Conservation (phyloP, 2,329 filamentous ascomycete species). For the Juglanconis sp. region DNA sequence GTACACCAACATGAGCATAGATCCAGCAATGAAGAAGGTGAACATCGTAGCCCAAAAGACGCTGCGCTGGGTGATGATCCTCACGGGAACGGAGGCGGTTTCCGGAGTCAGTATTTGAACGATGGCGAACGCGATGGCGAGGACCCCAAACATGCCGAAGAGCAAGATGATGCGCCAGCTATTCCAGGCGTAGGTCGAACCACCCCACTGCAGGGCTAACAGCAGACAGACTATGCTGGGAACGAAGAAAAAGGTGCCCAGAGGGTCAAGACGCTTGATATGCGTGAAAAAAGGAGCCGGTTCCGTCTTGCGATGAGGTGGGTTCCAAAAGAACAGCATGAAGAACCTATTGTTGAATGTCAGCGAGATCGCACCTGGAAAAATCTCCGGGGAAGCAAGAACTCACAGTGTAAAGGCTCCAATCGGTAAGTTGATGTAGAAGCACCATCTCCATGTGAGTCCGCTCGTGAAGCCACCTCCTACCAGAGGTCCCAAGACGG, state of each 20-base stretch:
- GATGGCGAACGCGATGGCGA: constrained; percentile 43
- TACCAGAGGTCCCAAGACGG: constrained; percentile 50
- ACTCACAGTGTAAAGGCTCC: constrained; percentile 44
- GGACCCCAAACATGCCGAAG: constrained; percentile 47
- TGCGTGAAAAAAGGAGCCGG: constrained; percentile 37
- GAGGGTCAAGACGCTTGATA: constrained; percentile 52
- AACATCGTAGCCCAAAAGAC: constrained; percentile 46
- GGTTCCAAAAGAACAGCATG: constrained; percentile 46
- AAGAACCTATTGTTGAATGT: constrained; percentile 26
- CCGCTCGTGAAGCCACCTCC: constrained; percentile 50
- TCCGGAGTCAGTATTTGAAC: constrained; percentile 54
- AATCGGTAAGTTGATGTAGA: constrained; percentile 57
- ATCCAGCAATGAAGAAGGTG: constrained; percentile 44
- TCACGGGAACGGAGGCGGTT: constrained; percentile 54
- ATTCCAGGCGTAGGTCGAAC: constrained; percentile 50
- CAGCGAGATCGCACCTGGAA: background rate
- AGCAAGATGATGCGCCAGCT: constrained; percentile 51
- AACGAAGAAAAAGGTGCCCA: constrained; percentile 59
- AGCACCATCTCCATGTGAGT: constrained; percentile 54
- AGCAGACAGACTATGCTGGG: constrained; percentile 58
- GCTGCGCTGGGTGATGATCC: constrained; percentile 53
- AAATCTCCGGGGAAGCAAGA: no score
- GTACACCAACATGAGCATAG: constrained; percentile 54
- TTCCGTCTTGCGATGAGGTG: constrained; percentile 31
- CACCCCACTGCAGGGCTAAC: constrained; percentile 63